A percentile compares a stretch with the other conserved stretches of the same genome.
These are phyloP conservation scores for Desmodesmus armatus DNA, from an alignment of 139 green algal genomes.

Conservation along the genomic window DNA sequence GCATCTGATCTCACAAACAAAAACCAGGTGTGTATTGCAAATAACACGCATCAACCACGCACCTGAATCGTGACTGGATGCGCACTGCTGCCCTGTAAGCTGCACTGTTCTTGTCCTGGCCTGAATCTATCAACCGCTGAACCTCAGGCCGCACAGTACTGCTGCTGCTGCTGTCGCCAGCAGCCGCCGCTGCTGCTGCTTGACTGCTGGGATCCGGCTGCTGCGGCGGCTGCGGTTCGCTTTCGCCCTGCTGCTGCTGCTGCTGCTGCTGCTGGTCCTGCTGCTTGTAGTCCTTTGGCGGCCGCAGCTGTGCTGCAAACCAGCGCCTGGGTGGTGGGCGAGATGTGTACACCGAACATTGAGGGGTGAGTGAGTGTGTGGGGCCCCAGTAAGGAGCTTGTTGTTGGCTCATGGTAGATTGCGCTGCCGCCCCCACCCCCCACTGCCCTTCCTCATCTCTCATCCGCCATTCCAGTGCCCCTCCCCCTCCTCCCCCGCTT, in stretches of 20 bases:
- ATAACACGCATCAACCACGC: neutral
- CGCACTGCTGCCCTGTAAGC: conserved; percentile 71
- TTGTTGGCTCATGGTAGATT: no score
- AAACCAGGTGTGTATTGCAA: neutral
- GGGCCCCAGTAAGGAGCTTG: no score
- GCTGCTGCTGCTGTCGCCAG: conserved; percentile 29
- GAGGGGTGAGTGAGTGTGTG: no score
- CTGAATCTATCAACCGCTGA: conserved; percentile 38
- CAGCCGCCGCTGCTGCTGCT: conserved; percentile 28
- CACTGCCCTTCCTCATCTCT: no score
- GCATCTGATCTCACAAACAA: neutral
- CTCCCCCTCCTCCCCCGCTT: no score
- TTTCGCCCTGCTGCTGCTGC: conserved; percentile 24
- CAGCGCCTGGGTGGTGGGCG: neutral
- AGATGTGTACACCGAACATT: neutral
- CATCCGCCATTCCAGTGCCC: no score
- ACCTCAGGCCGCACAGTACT: conserved; percentile 42
- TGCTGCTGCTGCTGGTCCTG: conserved; percentile 36
- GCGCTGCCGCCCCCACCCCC: no score
- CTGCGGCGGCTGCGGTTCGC: conserved; percentile 30
- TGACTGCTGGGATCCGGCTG: conserved; percentile 19
- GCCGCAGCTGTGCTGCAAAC: conserved; percentile 62
- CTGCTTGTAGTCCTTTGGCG: conserved; percentile 35
- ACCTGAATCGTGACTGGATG: conserved; percentile 39
- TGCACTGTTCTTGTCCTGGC: conserved; percentile 59